These are phyloP conservation scores for Gloeophyllum trabeum DNA, from an alignment of 768 basidiomycete species.

Conservation along the genomic window DNA sequence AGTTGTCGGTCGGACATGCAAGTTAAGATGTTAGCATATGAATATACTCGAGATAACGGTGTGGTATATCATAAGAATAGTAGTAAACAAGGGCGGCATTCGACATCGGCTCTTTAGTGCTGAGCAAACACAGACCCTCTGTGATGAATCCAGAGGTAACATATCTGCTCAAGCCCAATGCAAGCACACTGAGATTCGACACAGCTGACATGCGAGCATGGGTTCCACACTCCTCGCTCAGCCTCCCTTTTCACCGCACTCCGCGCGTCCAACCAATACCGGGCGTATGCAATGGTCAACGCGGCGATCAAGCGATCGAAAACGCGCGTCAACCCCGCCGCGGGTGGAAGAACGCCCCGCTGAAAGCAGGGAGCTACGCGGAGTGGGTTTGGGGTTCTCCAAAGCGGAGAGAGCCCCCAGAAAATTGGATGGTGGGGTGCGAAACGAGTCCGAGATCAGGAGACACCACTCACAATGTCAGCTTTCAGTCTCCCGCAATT, in stretches of 20 bases:
- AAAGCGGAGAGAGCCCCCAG: slow-evolving; percentile 95
- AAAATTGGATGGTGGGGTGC: slow-evolving; percentile 90
- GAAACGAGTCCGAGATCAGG: slow-evolving; percentile 84
- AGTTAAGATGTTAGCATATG: slow-evolving; percentile 56
- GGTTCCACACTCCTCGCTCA: slow-evolving; percentile 88
- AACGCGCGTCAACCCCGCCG: slow-evolving; percentile 70
- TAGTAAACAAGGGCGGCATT: slow-evolving; percentile 8
- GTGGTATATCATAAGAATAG: slow-evolving; percentile 17
- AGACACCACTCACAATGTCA: slow-evolving; percentile 85
- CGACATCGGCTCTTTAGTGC: slow-evolving; percentile 41
- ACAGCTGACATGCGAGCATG: slow-evolving; percentile 35
- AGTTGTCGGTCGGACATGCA: too few relatives aligned
- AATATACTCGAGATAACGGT: slow-evolving; percentile 21
- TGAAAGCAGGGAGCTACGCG: slow-evolving; percentile 50
- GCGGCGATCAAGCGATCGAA: slow-evolving; percentile 94
- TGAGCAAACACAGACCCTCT: slow-evolving; percentile 39
- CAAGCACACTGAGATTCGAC: too few relatives aligned
- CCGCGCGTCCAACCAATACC: slow-evolving; percentile 78
- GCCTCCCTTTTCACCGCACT: slow-evolving; percentile 96
- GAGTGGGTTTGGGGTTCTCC: slow-evolving; percentile 94
- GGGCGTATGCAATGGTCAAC: slow-evolving; percentile 54
- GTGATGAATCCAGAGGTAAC: too few relatives aligned
- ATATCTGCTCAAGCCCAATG: too few relatives aligned
- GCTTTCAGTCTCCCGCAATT: slow-evolving; percentile 98
- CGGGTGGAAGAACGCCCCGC: slow-evolving; percentile 77